Evolutionary conservation across 1,139 yeast genomes (phyloP).

Genomic region (Blastobotrys petasosporus): DNA sequence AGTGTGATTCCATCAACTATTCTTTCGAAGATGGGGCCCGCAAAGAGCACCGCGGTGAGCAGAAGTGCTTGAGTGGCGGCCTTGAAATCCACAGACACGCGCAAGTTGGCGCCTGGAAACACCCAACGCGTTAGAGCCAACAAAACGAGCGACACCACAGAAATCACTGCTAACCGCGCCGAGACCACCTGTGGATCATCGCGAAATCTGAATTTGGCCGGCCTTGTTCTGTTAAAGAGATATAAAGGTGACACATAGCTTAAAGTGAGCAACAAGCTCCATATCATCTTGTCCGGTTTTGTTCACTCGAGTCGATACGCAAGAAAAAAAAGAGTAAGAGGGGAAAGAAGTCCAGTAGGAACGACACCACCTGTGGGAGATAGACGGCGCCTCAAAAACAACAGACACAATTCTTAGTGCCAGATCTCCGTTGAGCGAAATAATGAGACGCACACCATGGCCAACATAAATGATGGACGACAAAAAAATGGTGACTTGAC

Average conservation of each 20-base stretch:
- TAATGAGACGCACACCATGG: no score
- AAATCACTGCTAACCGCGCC: conserved; percentile 36
- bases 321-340: no score
- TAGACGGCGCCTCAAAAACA: no score
- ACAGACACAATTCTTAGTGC: no score
- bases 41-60: conserved; percentile 35
- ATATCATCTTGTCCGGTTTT: not conserved
- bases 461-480: no score
- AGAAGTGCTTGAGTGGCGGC: not conserved
- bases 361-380: no score
- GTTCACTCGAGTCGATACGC: no score
- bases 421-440: no score
- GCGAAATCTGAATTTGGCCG: conserved; percentile 25
- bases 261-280: conserved; percentile 20
- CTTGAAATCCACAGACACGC: not conserved
- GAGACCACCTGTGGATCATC: conserved; percentile 37
- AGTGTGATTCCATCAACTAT: conserved; percentile 21
- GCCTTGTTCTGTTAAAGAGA: conserved; percentile 27
- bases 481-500: no score
- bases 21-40: conserved; percentile 54
- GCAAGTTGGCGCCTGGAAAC: not conserved
- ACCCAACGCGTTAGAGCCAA: no score
- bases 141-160: conserved; percentile 31
- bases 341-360: no score
- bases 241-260: conserved; percentile 33